Percentiles rank a stretch among this genome's conserved stretches.
phyloP scores from a whole-genome alignment of 495 filamentous ascomycete species.

The Penicillium verhagenii region DNA sequence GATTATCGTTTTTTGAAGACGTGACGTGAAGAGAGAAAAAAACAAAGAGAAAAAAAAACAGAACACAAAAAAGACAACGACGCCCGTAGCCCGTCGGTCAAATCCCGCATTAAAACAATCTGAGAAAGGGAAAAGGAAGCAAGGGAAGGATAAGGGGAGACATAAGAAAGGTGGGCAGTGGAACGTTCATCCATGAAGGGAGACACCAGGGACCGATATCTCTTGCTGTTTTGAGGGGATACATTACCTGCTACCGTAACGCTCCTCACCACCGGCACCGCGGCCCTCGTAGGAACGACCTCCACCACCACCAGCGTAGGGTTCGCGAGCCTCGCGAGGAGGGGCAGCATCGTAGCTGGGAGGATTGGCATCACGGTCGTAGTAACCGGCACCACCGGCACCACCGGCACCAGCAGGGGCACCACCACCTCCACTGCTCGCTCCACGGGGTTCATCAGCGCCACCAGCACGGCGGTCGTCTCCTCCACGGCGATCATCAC shows the following conservation, averaged over 20 bases:
- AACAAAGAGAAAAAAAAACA: constrained; percentile 20
- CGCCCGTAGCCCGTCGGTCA: constrained; percentile 37
- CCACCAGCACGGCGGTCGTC: constrained; percentile 47
- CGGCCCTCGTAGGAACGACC: constrained; percentile 53
- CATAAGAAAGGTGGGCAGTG: constrained; percentile 11
- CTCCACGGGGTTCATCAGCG: constrained; percentile 31
- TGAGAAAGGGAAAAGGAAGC: constrained; percentile 20
- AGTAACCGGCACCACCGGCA: constrained; percentile 24
- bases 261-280: constrained; percentile 44
- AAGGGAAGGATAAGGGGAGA: constrained; percentile 6
- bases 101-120: constrained; percentile 39
- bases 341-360: constrained; percentile 53
- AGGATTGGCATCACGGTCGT: constrained; percentile 25
- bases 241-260: constrained; percentile 47
- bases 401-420: constrained; percentile 36
- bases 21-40: constrained; percentile 28
- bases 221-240: constrained; percentile 13
- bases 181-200: constrained; percentile 18
- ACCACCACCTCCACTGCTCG: constrained; percentile 47
- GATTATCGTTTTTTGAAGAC: constrained; percentile 30
- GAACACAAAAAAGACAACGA: constrained; percentile 34
- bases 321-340: constrained; percentile 61
- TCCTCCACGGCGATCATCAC: constrained; percentile 53
- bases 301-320: constrained; percentile 41
- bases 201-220: constrained; percentile 10